A percentile compares a stretch with the other conserved stretches of the same genome.
Conservation (phyloP, 2,329 filamentous ascomycete species). For the Exutisphaerella laricina region DNA sequence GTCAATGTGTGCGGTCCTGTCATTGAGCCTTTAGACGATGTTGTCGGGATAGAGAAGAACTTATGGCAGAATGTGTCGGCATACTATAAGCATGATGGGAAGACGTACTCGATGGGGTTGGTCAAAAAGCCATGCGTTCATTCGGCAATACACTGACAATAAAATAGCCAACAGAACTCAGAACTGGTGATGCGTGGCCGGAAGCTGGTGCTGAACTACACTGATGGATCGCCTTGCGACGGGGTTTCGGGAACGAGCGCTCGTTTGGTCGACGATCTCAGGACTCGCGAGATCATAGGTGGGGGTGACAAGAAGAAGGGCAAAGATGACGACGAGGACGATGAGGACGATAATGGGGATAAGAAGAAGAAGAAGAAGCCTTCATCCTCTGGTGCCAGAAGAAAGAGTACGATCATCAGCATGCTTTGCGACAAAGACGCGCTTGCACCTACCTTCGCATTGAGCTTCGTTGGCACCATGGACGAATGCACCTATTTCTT, state of each 20-base stretch:
- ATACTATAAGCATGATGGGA: constrained; percentile 62
- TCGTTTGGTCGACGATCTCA: constrained; percentile 23
- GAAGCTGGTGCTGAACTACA: constrained; percentile 53
- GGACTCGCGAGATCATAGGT: constrained; percentile 37
- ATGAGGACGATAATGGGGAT: constrained; percentile 32
- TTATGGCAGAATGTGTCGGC: constrained; percentile 71
- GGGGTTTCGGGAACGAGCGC: constrained; percentile 27
- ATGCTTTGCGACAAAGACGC: constrained; percentile 89
- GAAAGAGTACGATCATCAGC: constrained; percentile 81
- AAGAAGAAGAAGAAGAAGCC: constrained; percentile 23
- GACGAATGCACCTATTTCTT: constrained; percentile 96
- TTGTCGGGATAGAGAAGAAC: constrained; percentile 59
- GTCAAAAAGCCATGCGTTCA: not conserved
- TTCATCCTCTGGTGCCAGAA: constrained; percentile 54
- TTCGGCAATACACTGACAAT: no score
- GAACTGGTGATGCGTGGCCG: constrained; percentile 57
- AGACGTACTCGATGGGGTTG: constrained; percentile 66
- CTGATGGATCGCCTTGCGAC: constrained; percentile 46
- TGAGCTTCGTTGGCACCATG: constrained; percentile 75
- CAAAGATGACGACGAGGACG: constrained; percentile 33
- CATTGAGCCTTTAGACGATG: constrained; percentile 49
- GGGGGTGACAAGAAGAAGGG: constrained; percentile 31
- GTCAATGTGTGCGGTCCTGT: constrained; percentile 75
- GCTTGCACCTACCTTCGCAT: constrained; percentile 57
- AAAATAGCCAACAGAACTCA: constrained; percentile 49